Evolutionary conservation across 202 grass and related monocot genomes (phyloP).

Genomic region (Schoenoplectus triqueter): DNA sequence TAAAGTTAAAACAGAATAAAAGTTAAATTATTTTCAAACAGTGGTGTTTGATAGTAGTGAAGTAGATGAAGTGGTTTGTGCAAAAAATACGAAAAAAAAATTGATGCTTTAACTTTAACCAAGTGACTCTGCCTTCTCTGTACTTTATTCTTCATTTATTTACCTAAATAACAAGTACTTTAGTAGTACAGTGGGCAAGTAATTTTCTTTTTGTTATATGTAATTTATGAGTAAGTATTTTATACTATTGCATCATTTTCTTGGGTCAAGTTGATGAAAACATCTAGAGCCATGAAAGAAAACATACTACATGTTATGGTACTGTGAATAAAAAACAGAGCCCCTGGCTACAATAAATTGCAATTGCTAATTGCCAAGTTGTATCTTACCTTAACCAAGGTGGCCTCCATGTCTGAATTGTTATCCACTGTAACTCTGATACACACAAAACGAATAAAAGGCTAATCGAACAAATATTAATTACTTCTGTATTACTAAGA

Average conservation of each 20-base stretch:
- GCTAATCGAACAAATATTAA: constrained; percentile 33
- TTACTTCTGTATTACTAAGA: not conserved
- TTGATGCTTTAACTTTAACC: not conserved
- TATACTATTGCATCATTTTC: not conserved
- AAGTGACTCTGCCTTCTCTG: constrained; percentile 8
- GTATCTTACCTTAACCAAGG: constrained; percentile 77
- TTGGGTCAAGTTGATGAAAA: constrained; percentile 22
- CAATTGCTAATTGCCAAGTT: constrained; percentile 1
- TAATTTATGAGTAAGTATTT: not conserved
- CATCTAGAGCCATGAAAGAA: not conserved
- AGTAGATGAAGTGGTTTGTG: too few species aligned
- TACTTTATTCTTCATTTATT: constrained; percentile 11
- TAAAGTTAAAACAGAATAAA: too few species aligned
- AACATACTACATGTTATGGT: not conserved
- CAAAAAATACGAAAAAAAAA: too few species aligned
- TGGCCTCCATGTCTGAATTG: constrained; percentile 70
- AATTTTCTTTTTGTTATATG: not conserved
- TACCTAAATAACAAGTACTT: not conserved
- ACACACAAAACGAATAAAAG: constrained; percentile 34
- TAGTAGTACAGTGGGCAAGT: not conserved
- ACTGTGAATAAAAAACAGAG: constrained; percentile 3
- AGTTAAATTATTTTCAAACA: too few species aligned
- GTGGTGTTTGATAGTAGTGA: too few species aligned
- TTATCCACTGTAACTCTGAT: constrained; percentile 89
- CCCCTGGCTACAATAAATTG: not conserved